Evolutionary conservation across 495 filamentous ascomycete species (phyloP).

Genomic region (Friedmanniomyces endolithicus): DNA sequence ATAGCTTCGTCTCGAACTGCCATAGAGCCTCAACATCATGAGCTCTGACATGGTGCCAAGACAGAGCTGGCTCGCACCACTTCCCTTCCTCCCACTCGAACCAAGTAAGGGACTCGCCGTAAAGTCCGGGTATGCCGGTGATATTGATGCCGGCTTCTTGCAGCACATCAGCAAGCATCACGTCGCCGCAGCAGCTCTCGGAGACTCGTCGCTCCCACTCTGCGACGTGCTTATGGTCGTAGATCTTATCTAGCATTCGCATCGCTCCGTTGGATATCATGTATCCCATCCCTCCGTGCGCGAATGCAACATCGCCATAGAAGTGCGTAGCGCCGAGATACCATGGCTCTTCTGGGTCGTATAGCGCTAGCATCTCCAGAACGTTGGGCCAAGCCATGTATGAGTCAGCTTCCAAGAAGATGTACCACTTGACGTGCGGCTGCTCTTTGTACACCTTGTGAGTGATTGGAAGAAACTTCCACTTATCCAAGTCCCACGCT

Average conservation of each 20-base stretch:
- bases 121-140: neutral
- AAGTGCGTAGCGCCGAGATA: constrained; percentile 41
- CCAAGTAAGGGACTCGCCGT: neutral
- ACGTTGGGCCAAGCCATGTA: constrained; percentile 50
- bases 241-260: constrained; percentile 1
- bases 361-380: constrained; percentile 38
- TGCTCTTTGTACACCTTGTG: constrained; percentile 33
- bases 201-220: neutral
- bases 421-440: constrained; percentile 44
- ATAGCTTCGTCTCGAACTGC: constrained; percentile 1
- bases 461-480: constrained; percentile 59
- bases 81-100: neutral
- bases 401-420: constrained; percentile 58
- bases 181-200: constrained; percentile 5
- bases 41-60: constrained; percentile 4
- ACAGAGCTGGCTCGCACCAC: constrained; percentile 4
- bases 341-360: constrained; percentile 36
- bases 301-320: constrained; percentile 34
- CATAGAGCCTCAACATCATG: constrained; percentile 2
- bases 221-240: neutral
- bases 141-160: constrained; percentile 1
- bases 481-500: constrained; percentile 58
- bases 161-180: neutral
- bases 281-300: constrained; percentile 43
- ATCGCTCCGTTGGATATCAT: constrained; percentile 39